phyloP scores from a whole-genome alignment of 768 basidiomycete species.

The Epithele typhae region DNA sequence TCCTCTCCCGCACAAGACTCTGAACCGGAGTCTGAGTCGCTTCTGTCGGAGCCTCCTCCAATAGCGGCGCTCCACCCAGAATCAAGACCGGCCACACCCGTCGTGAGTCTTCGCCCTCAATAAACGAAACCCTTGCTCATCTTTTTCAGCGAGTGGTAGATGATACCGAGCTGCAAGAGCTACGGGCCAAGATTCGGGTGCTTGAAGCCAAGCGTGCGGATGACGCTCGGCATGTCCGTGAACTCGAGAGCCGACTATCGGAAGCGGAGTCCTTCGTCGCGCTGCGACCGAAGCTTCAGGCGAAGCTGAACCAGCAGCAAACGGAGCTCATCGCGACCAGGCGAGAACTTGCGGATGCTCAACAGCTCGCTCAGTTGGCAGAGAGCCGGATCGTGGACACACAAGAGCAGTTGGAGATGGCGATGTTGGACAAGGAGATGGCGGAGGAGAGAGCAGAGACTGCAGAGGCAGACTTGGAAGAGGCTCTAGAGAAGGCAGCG shows the following conservation, averaged over 20 bases:
- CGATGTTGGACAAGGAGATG: slow-evolving; percentile 92
- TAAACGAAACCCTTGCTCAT: neutral
- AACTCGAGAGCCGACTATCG: slow-evolving; percentile 77
- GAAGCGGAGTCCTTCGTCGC: slow-evolving; percentile 84
- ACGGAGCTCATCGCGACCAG: slow-evolving; percentile 72
- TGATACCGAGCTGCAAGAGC: slow-evolving; percentile 70
- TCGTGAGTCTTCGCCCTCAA: slow-evolving; percentile 19
- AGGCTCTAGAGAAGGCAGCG: slow-evolving; percentile 71
- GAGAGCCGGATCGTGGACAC: slow-evolving; percentile 72
- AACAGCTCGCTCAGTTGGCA: slow-evolving; percentile 67
- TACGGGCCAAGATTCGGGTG: slow-evolving; percentile 77
- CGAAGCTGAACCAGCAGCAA: slow-evolving; percentile 78
- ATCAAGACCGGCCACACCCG: slow-evolving; percentile 17
- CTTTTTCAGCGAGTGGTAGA: slow-evolving; percentile 30
- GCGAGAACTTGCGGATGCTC: slow-evolving; percentile 72
- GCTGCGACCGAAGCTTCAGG: slow-evolving; percentile 86
- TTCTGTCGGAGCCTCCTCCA: neutral
- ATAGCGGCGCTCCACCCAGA: neutral
- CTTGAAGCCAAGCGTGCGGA: slow-evolving; percentile 86
- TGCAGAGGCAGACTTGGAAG: slow-evolving; percentile 74
- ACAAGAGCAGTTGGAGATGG: slow-evolving; percentile 91
- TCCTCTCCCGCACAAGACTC: slow-evolving; percentile 8
- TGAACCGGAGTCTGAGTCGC: slow-evolving; percentile 13
- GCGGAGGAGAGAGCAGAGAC: slow-evolving; percentile 90
- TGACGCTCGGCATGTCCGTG: slow-evolving; percentile 78